These are phyloP conservation scores for Agaricus subrufescens DNA, from an alignment of 768 basidiomycete species.

Conservation along the genomic window DNA sequence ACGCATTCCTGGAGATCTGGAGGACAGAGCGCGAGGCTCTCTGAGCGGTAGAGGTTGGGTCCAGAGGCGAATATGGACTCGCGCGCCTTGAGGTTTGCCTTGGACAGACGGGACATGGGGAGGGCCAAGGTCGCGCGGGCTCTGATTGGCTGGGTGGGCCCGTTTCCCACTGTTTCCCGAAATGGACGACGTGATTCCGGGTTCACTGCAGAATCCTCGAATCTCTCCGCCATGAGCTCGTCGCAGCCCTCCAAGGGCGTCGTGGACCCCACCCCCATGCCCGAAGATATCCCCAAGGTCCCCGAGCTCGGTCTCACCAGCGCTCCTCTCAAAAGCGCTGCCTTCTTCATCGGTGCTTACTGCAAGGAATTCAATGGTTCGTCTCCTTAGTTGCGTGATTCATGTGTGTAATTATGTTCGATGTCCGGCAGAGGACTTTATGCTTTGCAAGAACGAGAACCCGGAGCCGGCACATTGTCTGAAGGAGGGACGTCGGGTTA, in stretches of 20 bases:
- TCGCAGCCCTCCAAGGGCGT: slow-evolving; percentile 44
- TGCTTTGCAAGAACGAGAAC: slow-evolving; percentile 95
- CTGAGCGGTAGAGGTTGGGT: slow-evolving; percentile 59
- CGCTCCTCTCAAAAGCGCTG: slow-evolving; percentile 91
- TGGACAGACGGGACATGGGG: slow-evolving; percentile 46
- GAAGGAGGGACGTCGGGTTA: slow-evolving; percentile 93
- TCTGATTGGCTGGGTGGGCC: slow-evolving; percentile 8
- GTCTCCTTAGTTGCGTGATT: slow-evolving; percentile 20
- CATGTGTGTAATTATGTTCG: background rate
- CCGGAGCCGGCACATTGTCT: slow-evolving; percentile 89
- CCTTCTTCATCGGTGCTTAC: slow-evolving; percentile 93
- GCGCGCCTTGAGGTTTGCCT: slow-evolving; percentile 49
- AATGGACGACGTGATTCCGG: slow-evolving; percentile 10
- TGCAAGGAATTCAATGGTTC: slow-evolving; percentile 96
- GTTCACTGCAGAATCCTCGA: background rate
- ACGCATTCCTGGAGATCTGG: slow-evolving; percentile 75
- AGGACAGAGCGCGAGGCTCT: slow-evolving; percentile 61
- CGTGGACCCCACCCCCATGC: slow-evolving; percentile 63
- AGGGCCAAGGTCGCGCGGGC: background rate
- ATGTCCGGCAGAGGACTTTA: slow-evolving; percentile 36
- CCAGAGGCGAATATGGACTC: slow-evolving; percentile 73
- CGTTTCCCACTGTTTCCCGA: slow-evolving; percentile 10
- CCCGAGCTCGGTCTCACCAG: slow-evolving; percentile 86
- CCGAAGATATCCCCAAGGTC: slow-evolving; percentile 66
- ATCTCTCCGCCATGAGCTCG: slow-evolving; percentile 39